Conservation (phyloP, 2,329 filamentous ascomycete genomes). For the Phialophora macrospora region DNA sequence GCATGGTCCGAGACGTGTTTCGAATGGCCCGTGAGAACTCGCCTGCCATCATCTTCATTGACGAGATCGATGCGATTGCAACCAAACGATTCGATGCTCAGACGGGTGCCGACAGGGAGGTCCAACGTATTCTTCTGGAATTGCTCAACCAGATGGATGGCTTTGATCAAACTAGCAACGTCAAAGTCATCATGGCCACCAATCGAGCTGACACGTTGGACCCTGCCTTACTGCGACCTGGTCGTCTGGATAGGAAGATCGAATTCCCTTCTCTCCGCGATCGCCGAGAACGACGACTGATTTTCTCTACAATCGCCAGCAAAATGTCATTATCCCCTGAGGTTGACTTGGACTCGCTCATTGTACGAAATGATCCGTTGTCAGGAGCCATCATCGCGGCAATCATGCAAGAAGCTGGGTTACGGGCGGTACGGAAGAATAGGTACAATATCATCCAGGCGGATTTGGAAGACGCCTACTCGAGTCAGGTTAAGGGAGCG, state of each 20-base stretch:
- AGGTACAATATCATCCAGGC: constrained; percentile 98
- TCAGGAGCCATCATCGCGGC: constrained; percentile 95
- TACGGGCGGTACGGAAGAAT: constrained; percentile 94
- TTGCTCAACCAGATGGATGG: constrained; percentile 99
- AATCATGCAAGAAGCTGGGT: constrained; percentile 98
- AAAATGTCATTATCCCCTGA: constrained; percentile 98
- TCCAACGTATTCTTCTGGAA: constrained; percentile 96
- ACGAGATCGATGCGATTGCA: constrained; percentile 98
- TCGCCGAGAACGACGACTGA: constrained; percentile 89
- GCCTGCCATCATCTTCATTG: constrained; percentile 98
- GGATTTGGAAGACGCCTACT: constrained; percentile 96
- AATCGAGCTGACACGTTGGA: constrained; percentile 98
- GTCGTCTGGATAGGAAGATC: constrained; percentile 96
- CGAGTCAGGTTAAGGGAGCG: constrained; percentile 88
- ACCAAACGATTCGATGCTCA: constrained; percentile 99
- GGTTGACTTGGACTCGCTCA: constrained; percentile 93
- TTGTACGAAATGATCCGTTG: constrained; percentile 93
- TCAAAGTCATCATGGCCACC: constrained; percentile 99
- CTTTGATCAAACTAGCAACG: constrained; percentile 97
- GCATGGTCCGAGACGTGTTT: constrained; percentile 99
- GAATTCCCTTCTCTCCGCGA: constrained; percentile 97
- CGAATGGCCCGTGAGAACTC: constrained; percentile 98
- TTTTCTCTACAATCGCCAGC: constrained; percentile 93
- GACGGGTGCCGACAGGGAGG: constrained; percentile 95
- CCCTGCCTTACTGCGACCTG: constrained; percentile 89